These are phyloP conservation scores for Calonectria leucothoes DNA, from an alignment of 2,329 filamentous ascomycete genomes.

Conservation along the genomic window DNA sequence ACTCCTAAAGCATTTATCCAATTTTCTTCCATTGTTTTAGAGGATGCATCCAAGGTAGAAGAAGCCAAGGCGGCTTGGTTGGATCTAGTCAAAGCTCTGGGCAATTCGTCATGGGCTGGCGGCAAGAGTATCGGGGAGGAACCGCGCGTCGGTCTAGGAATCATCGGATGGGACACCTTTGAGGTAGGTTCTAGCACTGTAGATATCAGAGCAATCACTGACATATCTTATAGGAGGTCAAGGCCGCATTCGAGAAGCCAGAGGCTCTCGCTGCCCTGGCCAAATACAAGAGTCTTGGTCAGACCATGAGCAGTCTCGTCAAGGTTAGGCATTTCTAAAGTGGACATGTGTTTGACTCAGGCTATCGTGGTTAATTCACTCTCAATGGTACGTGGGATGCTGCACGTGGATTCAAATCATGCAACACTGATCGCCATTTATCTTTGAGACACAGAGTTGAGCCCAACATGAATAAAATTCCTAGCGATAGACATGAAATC, in stretches of 20 bases:
- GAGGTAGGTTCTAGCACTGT: too few relatives aligned
- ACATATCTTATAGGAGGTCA: too few relatives aligned
- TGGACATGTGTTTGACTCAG: neutral
- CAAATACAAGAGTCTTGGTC: conserved; percentile 2
- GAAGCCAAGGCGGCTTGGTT: conserved; percentile 6
- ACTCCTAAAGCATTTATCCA: conserved; percentile 10
- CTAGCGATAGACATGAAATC: too few relatives aligned
- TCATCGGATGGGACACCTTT: conserved; percentile 23
- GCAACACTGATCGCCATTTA: neutral
- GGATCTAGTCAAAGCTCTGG: neutral
- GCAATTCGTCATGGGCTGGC: conserved; percentile 12
- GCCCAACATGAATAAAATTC: too few relatives aligned
- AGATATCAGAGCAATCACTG: too few relatives aligned
- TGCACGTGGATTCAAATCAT: neutral
- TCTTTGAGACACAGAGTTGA: neutral
- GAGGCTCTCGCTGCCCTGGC: conserved; percentile 11
- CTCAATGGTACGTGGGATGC: neutral
- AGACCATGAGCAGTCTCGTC: conserved; percentile 10
- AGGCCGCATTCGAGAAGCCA: conserved; percentile 17
- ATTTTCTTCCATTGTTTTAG: conserved; percentile 12
- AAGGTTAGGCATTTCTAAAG: neutral
- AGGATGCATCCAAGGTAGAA: neutral
- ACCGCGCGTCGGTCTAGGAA: neutral
- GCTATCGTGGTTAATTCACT: neutral
- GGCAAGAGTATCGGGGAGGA: conserved; percentile 13